Base-by-base conservation (phyloP, 306 rosid genomes). In the Vachellia collinsii region DNA sequence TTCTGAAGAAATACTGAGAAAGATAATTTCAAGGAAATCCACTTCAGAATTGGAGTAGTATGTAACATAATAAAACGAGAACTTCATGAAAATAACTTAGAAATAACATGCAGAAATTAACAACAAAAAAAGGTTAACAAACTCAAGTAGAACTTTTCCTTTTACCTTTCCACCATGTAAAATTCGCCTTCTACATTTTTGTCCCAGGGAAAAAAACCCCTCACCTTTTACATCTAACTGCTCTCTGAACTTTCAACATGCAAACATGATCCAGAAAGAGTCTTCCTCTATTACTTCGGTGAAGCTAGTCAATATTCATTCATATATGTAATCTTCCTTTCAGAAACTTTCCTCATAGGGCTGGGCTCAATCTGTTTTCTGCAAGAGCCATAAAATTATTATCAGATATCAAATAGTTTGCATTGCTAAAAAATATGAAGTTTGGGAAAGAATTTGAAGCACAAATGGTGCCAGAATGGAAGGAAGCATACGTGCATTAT, bases 381-480 rank as follows among this genome's bases (percentile, higher is more conserved):
- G 23, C 59, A 53, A 53, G 10, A 53, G 23, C 23, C 22, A 5
- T 4, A 14, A 7, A 17, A 51, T 51, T 53, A 53, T 53, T 19
- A 22, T 23, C 66, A 59, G 1, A 59, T 4, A 23, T 59, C 14
- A 23, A 23, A 23, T 3, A 59, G 4, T 29, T 17, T n/a, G 11
- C 38, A 2, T 41, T 54, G 25, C 76, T 11, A 10, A 11, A 4
- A 70, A 76, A 81, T 66, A 74, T 89, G 97, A 92, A 92, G 88
- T 92, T 92, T 75, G 91, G 94, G 50, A 89, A 89, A 84, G 91
- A 92, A 70, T 89, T 87, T 22, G 69, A 17, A 1, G 38, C 89
- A 25, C 97, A 90, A 84, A 79, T 90, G 89, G 94, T 90, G 83
- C 92, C 93, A 17, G 97, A 92, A 79, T 92, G 97, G 97, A 87